Evolutionary conservation across 768 basidiomycete genomes (phyloP).

Genomic region (Piloderma croceum): DNA sequence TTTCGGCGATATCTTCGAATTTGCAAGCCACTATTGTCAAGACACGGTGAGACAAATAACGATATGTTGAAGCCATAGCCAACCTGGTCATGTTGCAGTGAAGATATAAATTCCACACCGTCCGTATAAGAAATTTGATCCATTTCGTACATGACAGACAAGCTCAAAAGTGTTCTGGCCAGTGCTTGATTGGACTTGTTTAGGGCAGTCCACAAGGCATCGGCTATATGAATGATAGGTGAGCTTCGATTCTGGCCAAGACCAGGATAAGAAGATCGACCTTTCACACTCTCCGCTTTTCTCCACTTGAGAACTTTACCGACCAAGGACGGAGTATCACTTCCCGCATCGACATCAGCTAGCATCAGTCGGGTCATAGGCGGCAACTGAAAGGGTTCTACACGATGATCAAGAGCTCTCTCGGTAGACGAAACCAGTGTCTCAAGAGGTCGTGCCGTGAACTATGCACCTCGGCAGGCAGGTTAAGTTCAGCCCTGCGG

Average conservation of each 20-base stretch:
- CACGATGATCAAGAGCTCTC: constrained; percentile 64
- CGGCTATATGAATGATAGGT: constrained; percentile 3
- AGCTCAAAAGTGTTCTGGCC: constrained; percentile 43
- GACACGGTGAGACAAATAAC: constrained; percentile 2
- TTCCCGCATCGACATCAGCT: constrained; percentile 94
- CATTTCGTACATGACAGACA: constrained; percentile 44
- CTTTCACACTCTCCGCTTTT: constrained; percentile 52
- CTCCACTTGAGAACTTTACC: constrained; percentile 90
- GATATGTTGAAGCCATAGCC: constrained; percentile 7
- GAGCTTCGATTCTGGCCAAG: not conserved
- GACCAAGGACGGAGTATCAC: constrained; percentile 91
- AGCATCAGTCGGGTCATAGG: constrained; percentile 79
- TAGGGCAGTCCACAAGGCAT: constrained; percentile 59
- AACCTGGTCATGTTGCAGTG: constrained; percentile 54
- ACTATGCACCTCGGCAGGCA: too few species aligned
- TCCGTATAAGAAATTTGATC: constrained; percentile 48
- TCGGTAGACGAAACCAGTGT: constrained; percentile 61
- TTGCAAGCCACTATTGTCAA: constrained; percentile 49
- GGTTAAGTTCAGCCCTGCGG: too few species aligned
- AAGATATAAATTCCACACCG: constrained; percentile 58
- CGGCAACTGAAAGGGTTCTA: constrained; percentile 74
- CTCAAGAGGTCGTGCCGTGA: constrained; percentile 31
- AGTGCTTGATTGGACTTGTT: constrained; percentile 58
- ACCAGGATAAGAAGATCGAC: constrained; percentile 25
- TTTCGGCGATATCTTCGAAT: constrained; percentile 43